These are phyloP conservation scores for Clathrus columnatus DNA, from an alignment of 768 basidiomycete species.

Conservation along the genomic window DNA sequence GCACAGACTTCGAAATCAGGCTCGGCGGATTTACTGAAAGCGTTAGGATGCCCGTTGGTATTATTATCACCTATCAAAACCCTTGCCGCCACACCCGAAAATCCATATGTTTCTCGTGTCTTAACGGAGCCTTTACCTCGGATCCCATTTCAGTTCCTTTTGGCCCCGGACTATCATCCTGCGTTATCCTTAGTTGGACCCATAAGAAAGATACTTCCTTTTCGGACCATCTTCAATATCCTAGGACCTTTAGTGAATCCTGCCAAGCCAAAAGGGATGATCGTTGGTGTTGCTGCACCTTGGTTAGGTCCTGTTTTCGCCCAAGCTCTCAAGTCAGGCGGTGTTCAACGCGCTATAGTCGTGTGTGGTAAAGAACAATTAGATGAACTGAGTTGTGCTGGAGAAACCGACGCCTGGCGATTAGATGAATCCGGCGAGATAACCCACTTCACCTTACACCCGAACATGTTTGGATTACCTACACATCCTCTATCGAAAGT, in stretches of 20 bases:
- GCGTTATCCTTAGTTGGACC: constrained; percentile 74
- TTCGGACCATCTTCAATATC: constrained; percentile 94
- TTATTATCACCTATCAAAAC: constrained; percentile 49
- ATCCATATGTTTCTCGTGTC: not conserved
- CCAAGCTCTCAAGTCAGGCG: constrained; percentile 57
- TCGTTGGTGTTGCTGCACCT: constrained; percentile 80
- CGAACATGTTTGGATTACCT: constrained; percentile 64
- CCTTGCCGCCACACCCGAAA: constrained; percentile 29
- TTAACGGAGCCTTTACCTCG: constrained; percentile 38
- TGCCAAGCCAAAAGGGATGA: constrained; percentile 75
- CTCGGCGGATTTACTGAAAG: constrained; percentile 84
- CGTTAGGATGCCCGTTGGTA: constrained; percentile 70
- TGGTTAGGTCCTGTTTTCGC: constrained; percentile 80
- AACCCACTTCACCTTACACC: constrained; percentile 52
- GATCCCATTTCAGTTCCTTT: constrained; percentile 84
- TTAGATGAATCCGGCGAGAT: constrained; percentile 54
- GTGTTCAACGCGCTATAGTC: constrained; percentile 78
- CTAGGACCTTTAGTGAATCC: constrained; percentile 94
- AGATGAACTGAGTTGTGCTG: constrained; percentile 94
- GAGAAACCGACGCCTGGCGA: constrained; percentile 79
- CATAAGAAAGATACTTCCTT: constrained; percentile 77
- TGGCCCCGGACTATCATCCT: constrained; percentile 92
- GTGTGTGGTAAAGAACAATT: constrained; percentile 89
- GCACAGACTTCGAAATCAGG: constrained; percentile 94
- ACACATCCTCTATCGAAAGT: constrained; percentile 64